Evolutionary conservation across 2,329 filamentous ascomycete species (phyloP), one percentile per base, ranked within the genome.

Genomic region (Coniochaeta pulveracea): DNA sequence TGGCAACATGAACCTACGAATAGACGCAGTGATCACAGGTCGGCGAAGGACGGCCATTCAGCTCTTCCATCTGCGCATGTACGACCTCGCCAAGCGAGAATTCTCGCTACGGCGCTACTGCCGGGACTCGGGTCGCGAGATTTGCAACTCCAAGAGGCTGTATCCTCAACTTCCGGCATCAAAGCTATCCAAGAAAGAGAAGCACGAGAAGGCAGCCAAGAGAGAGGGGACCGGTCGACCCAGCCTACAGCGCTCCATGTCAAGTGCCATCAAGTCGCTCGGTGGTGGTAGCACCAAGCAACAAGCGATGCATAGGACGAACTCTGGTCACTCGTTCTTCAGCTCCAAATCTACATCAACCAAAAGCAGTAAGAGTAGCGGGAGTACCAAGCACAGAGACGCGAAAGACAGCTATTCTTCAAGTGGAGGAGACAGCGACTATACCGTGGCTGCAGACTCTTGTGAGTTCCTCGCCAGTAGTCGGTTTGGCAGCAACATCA

Each of bases 61-160:
- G 52, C 76, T 98, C 30, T 96, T 95, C 58, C 89, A 98, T 56
- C 66, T 96, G 39, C 82, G 86, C 47, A 94, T 98, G 85, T 80
- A 94, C 53, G 85, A 96, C 55, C 63, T 96, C 35, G 78, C 76
- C 48, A 77, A 76, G 45, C 76, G 91, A 32, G 83, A 93, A 40
- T 95, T 94, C 57, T 94, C 88, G 1, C 67, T 96, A 18, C 78
- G 89, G 19, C 76, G 89, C 30, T 96, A 98, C 57, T 91, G 85
- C 55, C 77, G 91, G 36, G 83, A 93, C 41, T 95, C 88, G 19
- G 89, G 91, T 15, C 79, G 89, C 31, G 89, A 96, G 57, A 81
- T 96, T 12, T 95, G 88, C 61, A 85, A 83, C 56, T 80, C 85
- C 12, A 78, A 78, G 50, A 72, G 82, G 40, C 82, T 80, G 52